Percentiles rank a stretch among this genome's conserved stretches.
phyloP scores from a whole-genome alignment of 768 basidiomycete genomes.

The Boletus rex-veris region DNA sequence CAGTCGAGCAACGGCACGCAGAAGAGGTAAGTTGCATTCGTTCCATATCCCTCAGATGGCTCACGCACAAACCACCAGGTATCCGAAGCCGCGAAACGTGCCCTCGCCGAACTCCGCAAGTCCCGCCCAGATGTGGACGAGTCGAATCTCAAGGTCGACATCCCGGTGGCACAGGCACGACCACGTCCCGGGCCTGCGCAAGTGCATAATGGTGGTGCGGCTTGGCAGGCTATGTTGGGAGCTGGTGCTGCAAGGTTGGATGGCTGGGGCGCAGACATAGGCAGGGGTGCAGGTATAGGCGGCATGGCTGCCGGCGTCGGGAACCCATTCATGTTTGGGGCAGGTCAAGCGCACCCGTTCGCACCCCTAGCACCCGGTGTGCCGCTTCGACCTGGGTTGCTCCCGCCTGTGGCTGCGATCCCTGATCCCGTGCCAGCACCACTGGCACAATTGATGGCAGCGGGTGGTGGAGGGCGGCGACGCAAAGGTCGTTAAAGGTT shows the following conservation, averaged over 20 bases:
- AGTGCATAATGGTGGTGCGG: not conserved
- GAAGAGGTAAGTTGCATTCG: constrained; percentile 48
- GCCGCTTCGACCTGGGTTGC: not conserved
- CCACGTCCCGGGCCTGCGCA: not conserved
- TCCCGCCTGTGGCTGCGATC: not conserved
- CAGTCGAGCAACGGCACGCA: constrained; percentile 58
- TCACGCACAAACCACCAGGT: constrained; percentile 45
- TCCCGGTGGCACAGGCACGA: constrained; percentile 36
- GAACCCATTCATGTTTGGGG: constrained; percentile 17
- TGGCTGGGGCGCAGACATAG: not conserved
- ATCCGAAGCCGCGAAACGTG: constrained; percentile 60
- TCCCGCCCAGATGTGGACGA: constrained; percentile 63
- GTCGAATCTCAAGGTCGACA: constrained; percentile 59
- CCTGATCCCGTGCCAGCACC: not conserved
- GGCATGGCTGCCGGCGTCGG: not conserved
- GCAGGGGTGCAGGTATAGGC: constrained; percentile 1
- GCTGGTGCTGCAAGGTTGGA: not conserved
- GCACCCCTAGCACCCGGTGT: not conserved
- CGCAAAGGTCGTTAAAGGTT: constrained; percentile 7
- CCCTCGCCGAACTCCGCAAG: constrained; percentile 57
- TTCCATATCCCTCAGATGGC: not conserved
- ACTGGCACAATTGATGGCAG: not conserved
- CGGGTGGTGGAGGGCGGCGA: constrained; percentile 4
- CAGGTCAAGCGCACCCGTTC: constrained; percentile 13
- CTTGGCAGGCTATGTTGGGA: not conserved